These are phyloP conservation scores for Talaromyces sp. DNA, from an alignment of 2,329 filamentous ascomycete genomes.

Conservation along the genomic window DNA sequence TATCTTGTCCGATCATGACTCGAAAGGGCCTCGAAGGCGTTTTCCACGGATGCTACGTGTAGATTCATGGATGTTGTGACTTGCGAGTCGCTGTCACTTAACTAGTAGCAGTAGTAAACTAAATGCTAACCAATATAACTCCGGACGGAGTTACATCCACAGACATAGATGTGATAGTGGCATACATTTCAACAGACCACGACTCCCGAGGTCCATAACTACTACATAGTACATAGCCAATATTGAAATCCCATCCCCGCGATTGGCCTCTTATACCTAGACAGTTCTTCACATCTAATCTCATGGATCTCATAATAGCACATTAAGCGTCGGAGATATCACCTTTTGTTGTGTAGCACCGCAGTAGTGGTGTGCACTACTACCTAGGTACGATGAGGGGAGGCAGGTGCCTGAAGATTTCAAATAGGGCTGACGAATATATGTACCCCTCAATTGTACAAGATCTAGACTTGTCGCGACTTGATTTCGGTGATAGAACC, in stretches of 20 bases:
- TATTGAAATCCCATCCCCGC: too few species aligned
- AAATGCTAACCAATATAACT: background rate
- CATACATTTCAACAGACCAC: background rate
- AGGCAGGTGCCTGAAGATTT: background rate
- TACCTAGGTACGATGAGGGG: background rate
- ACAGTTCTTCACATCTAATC: background rate
- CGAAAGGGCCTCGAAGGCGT: background rate
- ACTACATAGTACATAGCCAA: background rate
- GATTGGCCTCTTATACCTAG: background rate
- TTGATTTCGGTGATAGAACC: background rate
- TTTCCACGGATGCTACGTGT: background rate
- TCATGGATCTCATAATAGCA: constrained; percentile 7
- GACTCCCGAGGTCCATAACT: background rate
- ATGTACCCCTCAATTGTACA: background rate
- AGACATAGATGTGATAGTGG: background rate
- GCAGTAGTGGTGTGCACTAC: background rate
- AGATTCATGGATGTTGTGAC: too few species aligned
- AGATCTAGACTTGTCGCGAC: background rate
- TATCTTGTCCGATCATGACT: background rate
- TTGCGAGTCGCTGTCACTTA: background rate
- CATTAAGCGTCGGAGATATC: background rate
- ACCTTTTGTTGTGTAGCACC: background rate
- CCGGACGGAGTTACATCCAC: background rate
- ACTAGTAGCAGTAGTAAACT: background rate
- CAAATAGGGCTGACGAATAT: constrained; percentile 7